These are phyloP conservation scores for Hanseniaspora guilliermondii DNA, from an alignment of 805 yeast genomes.

Conservation along the genomic window DNA sequence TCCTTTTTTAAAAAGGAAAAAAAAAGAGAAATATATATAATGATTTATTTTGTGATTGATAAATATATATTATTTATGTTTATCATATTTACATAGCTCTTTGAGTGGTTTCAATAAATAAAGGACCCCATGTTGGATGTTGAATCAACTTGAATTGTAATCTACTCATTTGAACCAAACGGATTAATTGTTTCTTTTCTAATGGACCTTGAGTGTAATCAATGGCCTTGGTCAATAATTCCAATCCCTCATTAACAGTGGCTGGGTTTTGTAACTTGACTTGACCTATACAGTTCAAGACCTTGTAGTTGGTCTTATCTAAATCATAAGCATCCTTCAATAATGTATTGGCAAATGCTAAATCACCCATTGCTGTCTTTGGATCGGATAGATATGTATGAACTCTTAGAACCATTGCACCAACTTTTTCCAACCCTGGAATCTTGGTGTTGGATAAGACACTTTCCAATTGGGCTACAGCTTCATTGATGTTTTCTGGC, in stretches of 20 bases:
- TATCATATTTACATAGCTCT: slow-evolving; percentile 8
- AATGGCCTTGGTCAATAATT: slow-evolving; percentile 70
- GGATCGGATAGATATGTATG: slow-evolving; percentile 31
- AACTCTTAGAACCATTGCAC: slow-evolving; percentile 12
- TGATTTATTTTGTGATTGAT: neutral
- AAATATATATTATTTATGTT: neutral
- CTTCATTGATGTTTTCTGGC: slow-evolving; percentile 48
- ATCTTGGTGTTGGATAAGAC: slow-evolving; percentile 10
- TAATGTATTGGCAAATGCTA: slow-evolving; percentile 48
- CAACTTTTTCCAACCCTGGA: slow-evolving; percentile 10
- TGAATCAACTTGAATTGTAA: slow-evolving; percentile 61
- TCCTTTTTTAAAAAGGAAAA: too few relatives aligned
- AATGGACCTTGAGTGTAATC: slow-evolving; percentile 69
- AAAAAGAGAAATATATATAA: neutral
- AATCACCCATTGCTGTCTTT: slow-evolving; percentile 33
- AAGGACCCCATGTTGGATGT: slow-evolving; percentile 10
- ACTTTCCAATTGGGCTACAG: slow-evolving; percentile 17
- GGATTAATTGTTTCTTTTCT: slow-evolving; percentile 81
- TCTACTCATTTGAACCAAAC: slow-evolving; percentile 85
- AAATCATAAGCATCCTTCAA: slow-evolving; percentile 63
- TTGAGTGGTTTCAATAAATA: slow-evolving; percentile 13
- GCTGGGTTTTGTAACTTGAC: slow-evolving; percentile 71
- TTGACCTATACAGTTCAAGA: slow-evolving; percentile 85
- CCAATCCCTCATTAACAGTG: slow-evolving; percentile 61
- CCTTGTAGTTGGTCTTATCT: slow-evolving; percentile 84